Evolutionary conservation across 2,329 filamentous ascomycete species (phyloP), one percentile per base, ranked within the genome.

Genomic region (Cercospora nicotianae): DNA sequence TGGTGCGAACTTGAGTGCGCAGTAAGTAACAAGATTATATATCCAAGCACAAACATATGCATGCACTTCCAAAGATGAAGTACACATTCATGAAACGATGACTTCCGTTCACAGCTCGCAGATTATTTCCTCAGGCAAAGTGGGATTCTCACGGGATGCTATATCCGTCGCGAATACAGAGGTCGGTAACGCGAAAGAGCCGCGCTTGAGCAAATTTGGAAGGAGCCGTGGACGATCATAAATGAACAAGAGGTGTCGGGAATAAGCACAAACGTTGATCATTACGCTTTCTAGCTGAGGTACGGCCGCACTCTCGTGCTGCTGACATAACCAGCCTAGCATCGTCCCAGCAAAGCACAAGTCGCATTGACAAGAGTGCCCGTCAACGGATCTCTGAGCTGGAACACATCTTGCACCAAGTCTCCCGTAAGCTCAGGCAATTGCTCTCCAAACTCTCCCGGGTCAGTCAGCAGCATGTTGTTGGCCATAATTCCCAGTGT

Each of bases 401-500:
- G 9, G 13, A 66, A 63, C 10, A 57, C 65, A 6, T 64, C 55
- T 42, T 51, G 59, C 1, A 64, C 13, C 6, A 45, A 28, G 31
- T 45, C 61, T 18, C 48, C 60, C 8, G 65, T 67, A 23, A 60
- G 66, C 42, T 72, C 60, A 30, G 55, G 66, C 30, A 58, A 42
- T n/a, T 62, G 71, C 58, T 73, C 73, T 4, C 68, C 66, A 20
- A 70, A 8, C 28, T 66, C 60, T 31, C 72, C 66, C 0, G 71
- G 71, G 45, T 62, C 69, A 6, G 68, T 66, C n/a, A 57, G 26
- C 58, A 60, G 72, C 13, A 75, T 64, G 31, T 71, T 62, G 20
- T 67, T 30, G 9, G 74, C 63, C 73, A 72, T 71, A 18, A 64
- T 58, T n/a, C 70, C 73, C 0, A 75, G 55, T 20, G 57, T 69